These are phyloP conservation scores for Eurotiales sp. DNA, from an alignment of 2,329 filamentous ascomycete genomes.

Conservation along the genomic window DNA sequence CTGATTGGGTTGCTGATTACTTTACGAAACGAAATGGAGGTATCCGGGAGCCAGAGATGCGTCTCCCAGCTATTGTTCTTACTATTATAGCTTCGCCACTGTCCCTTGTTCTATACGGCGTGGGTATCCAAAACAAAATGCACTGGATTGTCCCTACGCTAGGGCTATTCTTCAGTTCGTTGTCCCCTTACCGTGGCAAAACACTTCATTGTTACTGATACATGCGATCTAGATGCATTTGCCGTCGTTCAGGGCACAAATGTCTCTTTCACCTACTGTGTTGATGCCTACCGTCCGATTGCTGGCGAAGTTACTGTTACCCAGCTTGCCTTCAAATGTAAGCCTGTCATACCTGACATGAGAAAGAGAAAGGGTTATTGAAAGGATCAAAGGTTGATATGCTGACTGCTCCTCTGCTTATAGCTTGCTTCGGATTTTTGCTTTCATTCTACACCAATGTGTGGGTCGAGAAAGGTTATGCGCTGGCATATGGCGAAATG, in stretches of 20 bases:
- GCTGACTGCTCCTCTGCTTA: neutral
- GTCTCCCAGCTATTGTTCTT: constrained; percentile 29
- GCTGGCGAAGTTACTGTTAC: constrained; percentile 55
- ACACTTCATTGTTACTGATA: neutral
- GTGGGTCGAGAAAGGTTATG: constrained; percentile 54
- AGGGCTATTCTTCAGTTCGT: constrained; percentile 43
- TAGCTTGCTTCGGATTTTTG: constrained; percentile 53
- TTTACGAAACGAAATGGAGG: constrained; percentile 25
- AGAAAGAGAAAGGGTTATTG: no score
- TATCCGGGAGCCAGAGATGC: constrained; percentile 32
- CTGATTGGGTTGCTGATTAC: constrained; percentile 29
- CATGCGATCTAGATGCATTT: constrained; percentile 55
- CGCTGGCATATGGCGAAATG: constrained; percentile 54
- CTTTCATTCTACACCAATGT: constrained; percentile 60
- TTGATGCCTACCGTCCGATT: constrained; percentile 56
- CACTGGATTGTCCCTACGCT: constrained; percentile 53
- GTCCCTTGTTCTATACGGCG: constrained; percentile 28
- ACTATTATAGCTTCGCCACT: constrained; percentile 24
- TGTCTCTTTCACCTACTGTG: constrained; percentile 55
- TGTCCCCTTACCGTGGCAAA: neutral
- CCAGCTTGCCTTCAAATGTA: constrained; percentile 52
- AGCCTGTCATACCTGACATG: no score
- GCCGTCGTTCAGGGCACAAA: constrained; percentile 56
- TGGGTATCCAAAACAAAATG: constrained; percentile 26
- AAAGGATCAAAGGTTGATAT: no score